phyloP scores from a whole-genome alignment of 208 protist species.

The Trypanosoma vivax region DNA sequence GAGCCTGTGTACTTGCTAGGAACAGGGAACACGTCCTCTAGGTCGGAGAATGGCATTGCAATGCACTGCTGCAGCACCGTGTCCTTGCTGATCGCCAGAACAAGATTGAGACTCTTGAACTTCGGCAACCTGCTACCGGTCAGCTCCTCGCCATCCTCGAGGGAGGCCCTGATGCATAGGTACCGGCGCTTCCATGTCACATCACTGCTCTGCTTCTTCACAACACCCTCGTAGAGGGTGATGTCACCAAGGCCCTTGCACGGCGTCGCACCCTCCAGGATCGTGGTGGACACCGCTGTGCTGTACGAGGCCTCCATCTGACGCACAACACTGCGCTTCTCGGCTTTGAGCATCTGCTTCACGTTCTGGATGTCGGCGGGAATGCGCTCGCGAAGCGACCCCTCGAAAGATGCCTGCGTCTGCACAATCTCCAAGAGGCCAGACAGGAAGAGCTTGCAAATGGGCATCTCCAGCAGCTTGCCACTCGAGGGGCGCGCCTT shows the following conservation, averaged over 20 bases:
- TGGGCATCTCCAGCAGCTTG: slow-evolving; percentile 57
- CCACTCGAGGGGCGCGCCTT: slow-evolving; percentile 34
- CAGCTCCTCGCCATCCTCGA: slow-evolving; percentile 42
- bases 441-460: slow-evolving; percentile 72
- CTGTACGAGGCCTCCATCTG: slow-evolving; percentile 56
- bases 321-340: slow-evolving; percentile 33
- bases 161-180: slow-evolving; percentile 60
- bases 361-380: slow-evolving; percentile 46
- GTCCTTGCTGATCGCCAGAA: slow-evolving; percentile 71
- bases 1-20: slow-evolving; percentile 72
- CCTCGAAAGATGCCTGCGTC: slow-evolving; percentile 52
- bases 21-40: slow-evolving; percentile 74
- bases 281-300: slow-evolving; percentile 38
- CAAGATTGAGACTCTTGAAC: slow-evolving; percentile 61
- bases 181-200: slow-evolving; percentile 72
- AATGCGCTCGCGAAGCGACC: slow-evolving; percentile 44
- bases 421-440: slow-evolving; percentile 71
- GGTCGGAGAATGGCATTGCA: slow-evolving; percentile 54
- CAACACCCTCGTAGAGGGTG: slow-evolving; percentile 50
- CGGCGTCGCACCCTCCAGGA: slow-evolving; percentile 59
- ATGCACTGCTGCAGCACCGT: slow-evolving; percentile 77
- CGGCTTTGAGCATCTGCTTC: slow-evolving; percentile 44
- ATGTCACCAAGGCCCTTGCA: slow-evolving; percentile 42
- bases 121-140: slow-evolving; percentile 38
- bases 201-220: slow-evolving; percentile 72